These are phyloP conservation scores for Xylaria sp. DNA, from an alignment of 2,329 filamentous ascomycete species.

Conservation along the genomic window DNA sequence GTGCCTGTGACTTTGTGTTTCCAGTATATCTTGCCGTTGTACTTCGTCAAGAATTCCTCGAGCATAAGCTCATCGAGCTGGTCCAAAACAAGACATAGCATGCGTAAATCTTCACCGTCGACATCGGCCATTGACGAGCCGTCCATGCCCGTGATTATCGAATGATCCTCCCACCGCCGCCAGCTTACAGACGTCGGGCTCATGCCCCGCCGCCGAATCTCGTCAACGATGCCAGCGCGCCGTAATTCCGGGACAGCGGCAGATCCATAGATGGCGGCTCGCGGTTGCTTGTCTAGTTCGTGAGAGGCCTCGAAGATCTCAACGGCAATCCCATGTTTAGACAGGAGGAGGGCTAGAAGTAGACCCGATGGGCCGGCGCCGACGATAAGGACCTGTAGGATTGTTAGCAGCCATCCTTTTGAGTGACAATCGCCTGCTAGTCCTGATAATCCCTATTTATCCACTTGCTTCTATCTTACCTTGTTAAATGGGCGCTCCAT, in stretches of 20 bases:
- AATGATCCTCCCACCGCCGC: conserved; percentile 52
- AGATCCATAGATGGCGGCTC: conserved; percentile 70
- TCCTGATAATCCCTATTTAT: neutral
- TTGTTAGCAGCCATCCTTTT: conserved; percentile 13
- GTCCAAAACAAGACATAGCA: conserved; percentile 55
- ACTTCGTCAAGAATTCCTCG: conserved; percentile 52
- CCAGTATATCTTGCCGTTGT: conserved; percentile 55
- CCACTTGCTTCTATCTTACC: conserved; percentile 29
- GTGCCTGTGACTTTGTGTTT: conserved; percentile 58
- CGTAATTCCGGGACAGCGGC: conserved; percentile 67
- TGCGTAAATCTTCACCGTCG: conserved; percentile 54
- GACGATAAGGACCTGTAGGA: conserved; percentile 56
- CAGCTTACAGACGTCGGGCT: conserved; percentile 54
- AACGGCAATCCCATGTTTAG: conserved; percentile 62
- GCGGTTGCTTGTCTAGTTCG: conserved; percentile 67
- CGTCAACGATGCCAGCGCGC: conserved; percentile 65
- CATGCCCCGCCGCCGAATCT: conserved; percentile 53
- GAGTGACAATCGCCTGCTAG: neutral
- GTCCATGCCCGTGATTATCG: conserved; percentile 53
- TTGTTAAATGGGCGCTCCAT: conserved; percentile 48
- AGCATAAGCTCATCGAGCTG: conserved; percentile 57
- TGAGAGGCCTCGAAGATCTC: conserved; percentile 65
- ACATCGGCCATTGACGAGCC: conserved; percentile 49
- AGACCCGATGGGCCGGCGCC: conserved; percentile 63
- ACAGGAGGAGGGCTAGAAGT: conserved; percentile 62